phyloP scores from a whole-genome alignment of 2,329 filamentous ascomycete genomes.

The Lanzia echinophila region DNA sequence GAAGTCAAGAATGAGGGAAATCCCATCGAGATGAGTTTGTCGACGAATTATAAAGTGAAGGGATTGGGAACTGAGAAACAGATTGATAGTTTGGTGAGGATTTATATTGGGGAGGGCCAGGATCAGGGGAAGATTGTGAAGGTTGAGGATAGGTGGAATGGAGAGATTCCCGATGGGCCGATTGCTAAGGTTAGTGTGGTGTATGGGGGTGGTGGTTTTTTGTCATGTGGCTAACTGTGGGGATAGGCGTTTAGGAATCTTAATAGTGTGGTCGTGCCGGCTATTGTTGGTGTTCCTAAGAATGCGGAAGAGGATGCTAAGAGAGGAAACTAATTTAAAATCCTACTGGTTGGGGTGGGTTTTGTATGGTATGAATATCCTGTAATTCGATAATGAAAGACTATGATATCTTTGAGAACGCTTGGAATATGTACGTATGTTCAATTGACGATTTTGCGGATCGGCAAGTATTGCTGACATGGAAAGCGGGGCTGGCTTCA shows the following conservation, averaged over 20 bases:
- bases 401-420: too few species aligned
- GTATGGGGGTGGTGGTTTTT: background rate
- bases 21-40: conserved; percentile 51
- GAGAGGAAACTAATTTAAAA: conserved; percentile 21
- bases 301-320: conserved; percentile 44
- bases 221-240: background rate
- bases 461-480: too few species aligned
- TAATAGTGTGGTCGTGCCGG: conserved; percentile 45
- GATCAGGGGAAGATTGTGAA: conserved; percentile 39
- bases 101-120: conserved; percentile 35
- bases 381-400: too few species aligned
- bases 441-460: too few species aligned
- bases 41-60: conserved; percentile 47
- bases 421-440: too few species aligned
- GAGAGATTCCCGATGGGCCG: conserved; percentile 42
- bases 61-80: conserved; percentile 44
- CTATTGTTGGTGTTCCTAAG: conserved; percentile 46
- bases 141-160: conserved; percentile 50
- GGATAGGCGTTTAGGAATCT: conserved; percentile 45
- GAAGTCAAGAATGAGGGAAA: conserved; percentile 49
- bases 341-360: too few species aligned
- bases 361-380: too few species aligned
- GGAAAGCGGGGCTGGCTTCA: too few species aligned
- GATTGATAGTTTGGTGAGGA: conserved; percentile 42
- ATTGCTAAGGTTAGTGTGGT: conserved; percentile 45